Evolutionary conservation across 202 grass and related monocot species (phyloP), one percentile per base, ranked within the genome.

Genomic region (Setaria italica): DNA sequence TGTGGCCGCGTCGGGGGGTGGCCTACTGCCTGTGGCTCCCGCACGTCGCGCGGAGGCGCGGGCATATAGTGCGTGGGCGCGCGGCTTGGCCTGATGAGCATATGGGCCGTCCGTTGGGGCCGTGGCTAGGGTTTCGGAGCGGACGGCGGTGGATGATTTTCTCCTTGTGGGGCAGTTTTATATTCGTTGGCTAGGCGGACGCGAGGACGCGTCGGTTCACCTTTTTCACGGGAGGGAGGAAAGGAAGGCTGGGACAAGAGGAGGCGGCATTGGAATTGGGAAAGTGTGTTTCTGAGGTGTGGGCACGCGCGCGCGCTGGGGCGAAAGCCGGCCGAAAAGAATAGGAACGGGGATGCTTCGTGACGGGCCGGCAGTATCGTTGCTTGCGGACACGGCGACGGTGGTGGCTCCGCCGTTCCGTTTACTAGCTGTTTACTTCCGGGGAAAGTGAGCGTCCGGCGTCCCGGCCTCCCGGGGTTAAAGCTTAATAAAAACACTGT

Each of bases 1-100:
- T 13, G 65, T 12, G 79, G 41, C 85, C 63, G 63, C 79, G 51
- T 80, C 32, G 64, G 51, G 33, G 25, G 72, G 63, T 14, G 34
- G 8, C 58, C 15, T 72, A 8, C 71, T 66, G 78, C 19, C 47
- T 29, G n/a, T 49, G 64, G 43, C 63, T 41, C 12, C 9, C 29
- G 54, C 74, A 79, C 53, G 64, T 0, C 35, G 30, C 17, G 35
- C 47, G 32, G 47, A 45, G 56, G 50, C 83, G 63, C 62, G 78
- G 7, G 70, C 6, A 2, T 33, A 50, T 73, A 54, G 71, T 46
- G 10, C 39, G 9, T 0, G 11, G 68, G n/a, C 0, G 47, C n/a
- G 43, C 20, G 13, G 11, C 41, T 14, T 4, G 7, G 41, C 21
- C 4, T 14, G 63, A 34, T 0, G 6, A 11, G 33, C 13, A 55